Conservation (phyloP, 202 grass and related monocot species). For the Elaeis oleifera region DNA sequence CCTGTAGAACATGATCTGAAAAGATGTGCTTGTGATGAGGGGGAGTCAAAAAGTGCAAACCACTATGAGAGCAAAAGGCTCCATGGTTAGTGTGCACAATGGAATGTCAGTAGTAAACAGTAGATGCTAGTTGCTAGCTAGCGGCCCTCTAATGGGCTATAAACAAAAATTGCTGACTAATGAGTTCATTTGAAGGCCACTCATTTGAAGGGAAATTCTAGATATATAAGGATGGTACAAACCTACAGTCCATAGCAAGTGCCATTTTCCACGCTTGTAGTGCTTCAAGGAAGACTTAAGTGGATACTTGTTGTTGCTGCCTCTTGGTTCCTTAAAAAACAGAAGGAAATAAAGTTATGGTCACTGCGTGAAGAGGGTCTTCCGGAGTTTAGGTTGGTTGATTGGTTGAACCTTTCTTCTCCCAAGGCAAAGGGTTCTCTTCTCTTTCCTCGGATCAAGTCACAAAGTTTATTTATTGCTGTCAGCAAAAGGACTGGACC, state of each 20-base stretch:
- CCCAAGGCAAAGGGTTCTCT: neutral
- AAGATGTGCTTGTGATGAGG: neutral
- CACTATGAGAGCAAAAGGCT: neutral
- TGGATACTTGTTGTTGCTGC: neutral
- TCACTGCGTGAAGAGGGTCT: neutral
- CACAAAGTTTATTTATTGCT: too few species aligned
- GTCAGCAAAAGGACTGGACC: too few species aligned
- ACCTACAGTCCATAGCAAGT: neutral
- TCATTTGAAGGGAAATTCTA: too few species aligned
- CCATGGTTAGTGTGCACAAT: too few species aligned
- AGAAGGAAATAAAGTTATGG: too few species aligned
- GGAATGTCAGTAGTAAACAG: too few species aligned
- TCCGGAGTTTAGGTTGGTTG: slow-evolving; percentile 4
- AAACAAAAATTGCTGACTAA: too few species aligned
- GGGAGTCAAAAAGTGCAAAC: slow-evolving; percentile 7
- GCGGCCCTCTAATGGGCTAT: too few species aligned
- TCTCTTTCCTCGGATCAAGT: too few species aligned
- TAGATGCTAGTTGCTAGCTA: too few species aligned
- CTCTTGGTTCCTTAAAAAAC: neutral
- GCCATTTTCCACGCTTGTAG: slow-evolving; percentile 11
- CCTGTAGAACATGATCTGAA: neutral
- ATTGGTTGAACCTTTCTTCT: neutral
- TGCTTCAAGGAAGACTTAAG: slow-evolving; percentile 2
- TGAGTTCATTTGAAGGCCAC: too few species aligned
- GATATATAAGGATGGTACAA: too few species aligned